Evolutionary conservation across 2,329 filamentous ascomycete genomes (phyloP), one percentile per base, ranked within the genome.

Genomic region (Aaosphaeria pasadenensis): DNA sequence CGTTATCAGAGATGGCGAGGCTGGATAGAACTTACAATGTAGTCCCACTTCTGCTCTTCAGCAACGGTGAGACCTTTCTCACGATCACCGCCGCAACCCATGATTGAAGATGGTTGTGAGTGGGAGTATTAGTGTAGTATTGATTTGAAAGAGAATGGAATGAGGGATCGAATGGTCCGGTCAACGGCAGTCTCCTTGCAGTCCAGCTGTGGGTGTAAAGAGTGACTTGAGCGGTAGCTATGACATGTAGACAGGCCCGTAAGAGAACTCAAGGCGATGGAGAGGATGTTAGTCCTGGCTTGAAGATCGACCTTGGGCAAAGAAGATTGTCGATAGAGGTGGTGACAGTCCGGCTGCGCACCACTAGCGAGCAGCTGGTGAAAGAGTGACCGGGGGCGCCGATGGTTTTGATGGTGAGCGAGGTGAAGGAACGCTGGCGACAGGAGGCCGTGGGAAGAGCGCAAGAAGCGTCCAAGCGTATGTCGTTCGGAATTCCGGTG

Each of bases 41-140:
- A 95, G 63, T 91, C 89, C 92, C 92, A 97, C 78, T 91, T 76
- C 58, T 75, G 72, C 53, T 74, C 68, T 52, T 77, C 71, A 47
- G 71, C 64, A 43, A 76, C 70, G 30, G 57, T 60, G 47, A 62
- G 52, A 44, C 55, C 66, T 55, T 70, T 71, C 44, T 70, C 67
- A 48, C 64, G 61, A 51, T 70, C 66, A 50, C 67, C 66, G 52
- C 67, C 68, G 59, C 66, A 69, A 38, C 62, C 66, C 66, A 70
- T 69, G 47, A 45, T 62, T 47, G 51, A 47, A 46, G 46, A 39
- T 51, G 47, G 48, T 44, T 43, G 40, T 42, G 35, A 2, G 24
- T 2, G 31, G 52, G 49, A 53, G 60, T 65, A 67, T 66, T 66
- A 67, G 32, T 36, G 7, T 9, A 36, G 33, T 36, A n/a, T 9